phyloP scores from a whole-genome alignment of 352 stramenopile species.

The Phytophthora palmivora region DNA sequence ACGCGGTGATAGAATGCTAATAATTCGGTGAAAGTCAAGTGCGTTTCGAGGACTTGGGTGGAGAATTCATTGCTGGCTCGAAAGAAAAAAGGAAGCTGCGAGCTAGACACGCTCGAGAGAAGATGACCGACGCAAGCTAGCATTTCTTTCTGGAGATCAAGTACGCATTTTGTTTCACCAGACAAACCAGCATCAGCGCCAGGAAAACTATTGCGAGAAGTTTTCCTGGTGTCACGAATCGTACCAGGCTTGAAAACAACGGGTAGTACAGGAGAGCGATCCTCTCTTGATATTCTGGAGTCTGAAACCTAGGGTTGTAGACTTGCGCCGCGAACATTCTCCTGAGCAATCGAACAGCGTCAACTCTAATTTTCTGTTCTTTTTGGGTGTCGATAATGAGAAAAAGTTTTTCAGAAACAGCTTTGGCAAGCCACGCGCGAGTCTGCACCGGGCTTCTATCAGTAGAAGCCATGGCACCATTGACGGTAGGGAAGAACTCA shows the following conservation, averaged over 20 bases:
- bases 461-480: slow-evolving; percentile 34
- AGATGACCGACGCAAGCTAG: slow-evolving; percentile 70
- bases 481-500: slow-evolving; percentile 73
- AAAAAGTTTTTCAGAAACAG: slow-evolving; percentile 62
- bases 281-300: slow-evolving; percentile 52
- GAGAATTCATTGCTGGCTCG: slow-evolving; percentile 12
- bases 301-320: slow-evolving; percentile 59
- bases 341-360: slow-evolving; percentile 58
- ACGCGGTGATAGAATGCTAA: slow-evolving; percentile 62
- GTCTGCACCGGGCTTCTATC: slow-evolving; percentile 7
- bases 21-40: slow-evolving; percentile 48
- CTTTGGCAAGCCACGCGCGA: slow-evolving; percentile 60
- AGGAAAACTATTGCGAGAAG: slow-evolving; percentile 32
- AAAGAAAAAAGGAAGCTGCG: slow-evolving; percentile 57
- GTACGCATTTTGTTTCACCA: slow-evolving; percentile 10
- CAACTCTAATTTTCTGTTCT: slow-evolving; percentile 67
- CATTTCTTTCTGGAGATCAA: slow-evolving; percentile 65
- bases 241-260: slow-evolving; percentile 49
- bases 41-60: background rate
- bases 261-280: slow-evolving; percentile 74
- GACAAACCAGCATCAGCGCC: background rate
- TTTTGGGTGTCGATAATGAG: slow-evolving; percentile 62
- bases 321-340: slow-evolving; percentile 71
- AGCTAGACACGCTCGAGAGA: slow-evolving; percentile 60
- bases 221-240: slow-evolving; percentile 60